Evolutionary conservation across 306 rosid species (phyloP).

Genomic region (Phaseolus lunatus): DNA sequence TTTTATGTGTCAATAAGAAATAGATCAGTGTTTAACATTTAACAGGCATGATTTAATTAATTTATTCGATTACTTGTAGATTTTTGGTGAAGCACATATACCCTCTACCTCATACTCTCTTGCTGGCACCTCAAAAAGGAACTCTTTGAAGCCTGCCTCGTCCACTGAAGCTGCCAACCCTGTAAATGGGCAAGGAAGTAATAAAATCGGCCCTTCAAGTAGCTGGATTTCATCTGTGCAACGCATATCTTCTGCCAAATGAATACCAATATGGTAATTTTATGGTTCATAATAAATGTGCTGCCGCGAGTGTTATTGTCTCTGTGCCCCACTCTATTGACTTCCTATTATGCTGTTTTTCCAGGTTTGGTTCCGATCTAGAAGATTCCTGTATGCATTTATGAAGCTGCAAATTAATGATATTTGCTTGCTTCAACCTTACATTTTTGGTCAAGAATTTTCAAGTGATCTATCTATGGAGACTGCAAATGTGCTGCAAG

Average conservation of each 20-base stretch:
- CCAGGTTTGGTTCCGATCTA: slow-evolving; percentile 52
- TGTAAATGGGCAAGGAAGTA: slow-evolving; percentile 63
- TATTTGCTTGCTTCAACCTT: slow-evolving; percentile 46
- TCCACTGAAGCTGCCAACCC: slow-evolving; percentile 66
- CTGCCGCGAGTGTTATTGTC: slow-evolving; percentile 18
- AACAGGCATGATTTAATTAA: slow-evolving; percentile 29
- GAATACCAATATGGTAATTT: slow-evolving; percentile 64
- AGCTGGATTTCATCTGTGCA: slow-evolving; percentile 93
- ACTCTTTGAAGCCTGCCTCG: slow-evolving; percentile 57
- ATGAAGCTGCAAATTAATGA: slow-evolving; percentile 54
- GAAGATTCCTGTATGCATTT: slow-evolving; percentile 47
- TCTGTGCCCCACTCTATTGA: slow-evolving; percentile 26
- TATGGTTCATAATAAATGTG: slow-evolving; percentile 27
- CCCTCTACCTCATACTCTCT: slow-evolving; percentile 66
- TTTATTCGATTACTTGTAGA: slow-evolving; percentile 48
- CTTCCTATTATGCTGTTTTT: slow-evolving; percentile 38
- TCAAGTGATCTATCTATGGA: slow-evolving; percentile 49
- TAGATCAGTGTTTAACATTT: slow-evolving; percentile 22
- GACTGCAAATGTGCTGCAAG: slow-evolving; percentile 54
- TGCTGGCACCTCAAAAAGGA: slow-evolving; percentile 71
- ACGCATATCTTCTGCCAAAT: slow-evolving; percentile 78
- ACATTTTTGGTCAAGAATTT: slow-evolving; percentile 47
- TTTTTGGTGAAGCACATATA: slow-evolving; percentile 60
- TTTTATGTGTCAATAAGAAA: slow-evolving; percentile 12
- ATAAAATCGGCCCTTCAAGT: slow-evolving; percentile 79